Evolutionary conservation across 768 basidiomycete genomes (phyloP).

Genomic region (Thelephora aurantiotincta): DNA sequence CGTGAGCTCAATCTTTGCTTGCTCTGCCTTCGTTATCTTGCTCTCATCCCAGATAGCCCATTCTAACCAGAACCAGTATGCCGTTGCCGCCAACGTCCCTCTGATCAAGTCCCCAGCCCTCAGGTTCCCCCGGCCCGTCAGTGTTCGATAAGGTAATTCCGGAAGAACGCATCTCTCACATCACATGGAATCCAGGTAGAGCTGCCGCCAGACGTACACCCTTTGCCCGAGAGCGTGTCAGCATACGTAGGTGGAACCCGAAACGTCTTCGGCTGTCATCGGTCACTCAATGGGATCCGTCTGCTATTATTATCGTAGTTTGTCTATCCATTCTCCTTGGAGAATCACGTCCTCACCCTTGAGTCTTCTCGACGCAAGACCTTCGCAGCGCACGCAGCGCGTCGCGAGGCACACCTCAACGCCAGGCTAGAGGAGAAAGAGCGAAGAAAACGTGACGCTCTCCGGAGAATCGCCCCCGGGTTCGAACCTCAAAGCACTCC

Average conservation of each 20-base stretch:
- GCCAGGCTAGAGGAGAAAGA: slow-evolving; percentile 72
- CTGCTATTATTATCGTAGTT: slow-evolving; percentile 39
- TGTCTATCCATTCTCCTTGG: slow-evolving; percentile 91
- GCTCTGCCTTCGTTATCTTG: not conserved
- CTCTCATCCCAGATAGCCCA: slow-evolving; percentile 10
- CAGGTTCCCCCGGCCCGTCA: slow-evolving; percentile 69
- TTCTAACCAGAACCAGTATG: slow-evolving; percentile 45
- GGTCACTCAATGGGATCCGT: not conserved
- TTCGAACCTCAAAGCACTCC: slow-evolving; percentile 54
- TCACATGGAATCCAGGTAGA: slow-evolving; percentile 40
- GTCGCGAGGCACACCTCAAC: slow-evolving; percentile 57
- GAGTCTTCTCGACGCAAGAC: slow-evolving; percentile 61
- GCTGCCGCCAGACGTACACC: slow-evolving; percentile 85
- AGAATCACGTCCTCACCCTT: slow-evolving; percentile 67
- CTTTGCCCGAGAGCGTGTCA: slow-evolving; percentile 79
- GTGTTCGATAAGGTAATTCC: slow-evolving; percentile 7
- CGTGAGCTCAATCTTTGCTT: not conserved
- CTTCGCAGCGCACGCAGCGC: slow-evolving; percentile 47
- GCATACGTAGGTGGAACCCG: slow-evolving; percentile 51
- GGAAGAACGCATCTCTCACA: too few relatives aligned
- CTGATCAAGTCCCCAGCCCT: slow-evolving; percentile 89
- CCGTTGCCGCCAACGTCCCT: slow-evolving; percentile 60
- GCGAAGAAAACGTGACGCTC: slow-evolving; percentile 41
- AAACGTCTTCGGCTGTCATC: not conserved
- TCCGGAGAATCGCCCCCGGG: slow-evolving; percentile 72